Percentiles rank a stretch among this genome's conserved stretches.
Conservation (phyloP, 176 grass and related monocot species). For the Phragmites australis region DNA sequence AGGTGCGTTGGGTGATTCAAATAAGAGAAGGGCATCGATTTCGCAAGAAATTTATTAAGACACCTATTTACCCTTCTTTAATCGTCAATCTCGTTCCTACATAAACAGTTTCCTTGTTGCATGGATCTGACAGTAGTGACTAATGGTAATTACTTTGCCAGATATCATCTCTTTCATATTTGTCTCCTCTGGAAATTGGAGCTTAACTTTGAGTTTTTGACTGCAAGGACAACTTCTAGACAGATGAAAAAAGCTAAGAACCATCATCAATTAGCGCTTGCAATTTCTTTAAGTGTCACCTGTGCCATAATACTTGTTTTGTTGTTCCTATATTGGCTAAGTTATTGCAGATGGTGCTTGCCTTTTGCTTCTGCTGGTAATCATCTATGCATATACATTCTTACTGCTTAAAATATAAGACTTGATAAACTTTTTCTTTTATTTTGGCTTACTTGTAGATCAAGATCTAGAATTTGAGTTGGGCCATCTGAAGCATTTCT, state of each 20-base stretch:
- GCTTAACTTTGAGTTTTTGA: conserved; percentile 41
- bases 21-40: no score
- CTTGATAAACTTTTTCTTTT: conserved; percentile 10
- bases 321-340: conserved; percentile 70
- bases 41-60: no score
- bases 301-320: conserved; percentile 65
- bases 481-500: conserved; percentile 81
- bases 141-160: conserved; percentile 62
- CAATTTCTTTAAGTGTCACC: conserved; percentile 67
- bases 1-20: no score
- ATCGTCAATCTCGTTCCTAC: no score
- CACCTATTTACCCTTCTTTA: no score
- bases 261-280: conserved; percentile 75
- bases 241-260: conserved; percentile 44
- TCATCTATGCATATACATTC: conserved; percentile 29
- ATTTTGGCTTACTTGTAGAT: conserved; percentile 50
- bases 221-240: conserved; percentile 54
- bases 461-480: conserved; percentile 83
- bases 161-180: conserved; percentile 23
- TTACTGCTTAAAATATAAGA: conserved; percentile 3
- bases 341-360: conserved; percentile 83
- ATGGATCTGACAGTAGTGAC: conserved; percentile 44
- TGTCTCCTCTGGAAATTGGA: conserved; percentile 17
- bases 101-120: conserved; percentile 80
- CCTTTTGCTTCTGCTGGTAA: conserved; percentile 88